Conservation (phyloP, 192 early-diverging fungal genomes). For the Backusella liffmaniae region DNA sequence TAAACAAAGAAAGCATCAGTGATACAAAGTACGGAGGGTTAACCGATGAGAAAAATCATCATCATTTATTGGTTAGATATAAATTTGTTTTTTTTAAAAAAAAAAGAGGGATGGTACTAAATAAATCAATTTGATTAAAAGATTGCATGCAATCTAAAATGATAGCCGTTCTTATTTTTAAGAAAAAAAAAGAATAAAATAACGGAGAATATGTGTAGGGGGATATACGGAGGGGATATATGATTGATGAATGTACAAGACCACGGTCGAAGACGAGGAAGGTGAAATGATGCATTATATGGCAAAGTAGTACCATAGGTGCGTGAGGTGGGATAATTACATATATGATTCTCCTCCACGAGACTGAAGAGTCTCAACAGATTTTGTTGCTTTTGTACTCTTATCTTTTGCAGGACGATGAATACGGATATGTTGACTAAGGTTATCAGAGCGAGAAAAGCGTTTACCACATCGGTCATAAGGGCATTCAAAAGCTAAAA, state of each 20-base stretch:
- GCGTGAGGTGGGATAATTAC: not conserved
- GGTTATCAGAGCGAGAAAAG: constrained; percentile 52
- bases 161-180: not conserved
- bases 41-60: not conserved
- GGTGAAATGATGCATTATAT: not conserved
- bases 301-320: not conserved
- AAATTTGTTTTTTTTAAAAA: not conserved
- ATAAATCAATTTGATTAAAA: not conserved
- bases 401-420: constrained; percentile 41
- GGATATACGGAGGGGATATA: not conserved
- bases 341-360: not conserved
- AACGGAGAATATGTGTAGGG: not conserved
- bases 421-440: constrained; percentile 52
- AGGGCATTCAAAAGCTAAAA: constrained; percentile 45
- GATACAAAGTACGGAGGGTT: not conserved
- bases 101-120: not conserved
- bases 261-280: not conserved
- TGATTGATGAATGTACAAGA: not conserved
- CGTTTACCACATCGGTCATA: constrained; percentile 46
- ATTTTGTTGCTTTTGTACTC: not conserved
- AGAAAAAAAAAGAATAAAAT: not conserved
- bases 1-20: constrained; percentile 1
- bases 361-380: not conserved
- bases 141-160: constrained; percentile 6
- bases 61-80: not conserved